Evolutionary conservation across 257 asterid genomes (phyloP).

Genomic region (Prunella vulgaris): DNA sequence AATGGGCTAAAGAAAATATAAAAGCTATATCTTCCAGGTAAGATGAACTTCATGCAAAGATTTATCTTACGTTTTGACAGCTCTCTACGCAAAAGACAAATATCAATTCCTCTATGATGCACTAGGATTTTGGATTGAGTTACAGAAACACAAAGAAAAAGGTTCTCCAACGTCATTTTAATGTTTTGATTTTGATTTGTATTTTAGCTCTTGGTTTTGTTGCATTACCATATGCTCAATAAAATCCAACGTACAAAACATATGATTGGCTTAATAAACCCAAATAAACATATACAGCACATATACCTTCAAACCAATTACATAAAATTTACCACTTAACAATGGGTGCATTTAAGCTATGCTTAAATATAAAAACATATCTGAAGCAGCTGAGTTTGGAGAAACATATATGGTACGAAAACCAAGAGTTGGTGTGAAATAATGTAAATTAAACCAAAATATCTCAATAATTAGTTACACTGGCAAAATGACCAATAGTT

Average conservation of each 20-base stretch:
- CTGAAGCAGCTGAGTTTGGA: not conserved
- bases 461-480: not conserved
- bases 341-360: not conserved
- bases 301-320: not conserved
- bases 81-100: not conserved
- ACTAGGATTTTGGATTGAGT: not conserved
- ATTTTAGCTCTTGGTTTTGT: not conserved
- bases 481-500: too few relatives aligned
- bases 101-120: not conserved
- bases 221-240: not conserved
- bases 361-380: not conserved
- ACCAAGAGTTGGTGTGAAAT: not conserved
- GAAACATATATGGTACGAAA: not conserved
- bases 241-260: not conserved
- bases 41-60: not conserved
- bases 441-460: not conserved
- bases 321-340: not conserved
- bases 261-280: not conserved
- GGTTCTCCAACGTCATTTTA: not conserved
- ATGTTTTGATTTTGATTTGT: not conserved
- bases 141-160: not conserved
- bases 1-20: not conserved
- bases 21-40: not conserved
- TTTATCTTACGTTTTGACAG: not conserved
- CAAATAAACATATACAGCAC: not conserved